Evolutionary conservation across 2,329 filamentous ascomycete species (phyloP).

Genomic region (Diaporthe sp.): DNA sequence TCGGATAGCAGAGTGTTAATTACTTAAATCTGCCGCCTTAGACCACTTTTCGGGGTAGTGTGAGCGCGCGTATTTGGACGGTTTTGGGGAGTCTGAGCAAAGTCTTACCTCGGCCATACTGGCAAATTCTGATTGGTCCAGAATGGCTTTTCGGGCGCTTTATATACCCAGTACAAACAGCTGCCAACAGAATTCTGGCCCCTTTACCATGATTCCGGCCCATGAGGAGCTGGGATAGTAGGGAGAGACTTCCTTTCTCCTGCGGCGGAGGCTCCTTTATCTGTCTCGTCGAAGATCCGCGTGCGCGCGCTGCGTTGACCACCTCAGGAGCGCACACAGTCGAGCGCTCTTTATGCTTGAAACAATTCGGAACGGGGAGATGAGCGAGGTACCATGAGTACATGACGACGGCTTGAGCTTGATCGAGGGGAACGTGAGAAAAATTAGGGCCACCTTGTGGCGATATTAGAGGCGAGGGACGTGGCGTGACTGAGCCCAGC

Average conservation of each 20-base stretch:
- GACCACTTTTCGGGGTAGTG: constrained; percentile 26
- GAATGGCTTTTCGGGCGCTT: not conserved
- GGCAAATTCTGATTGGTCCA: constrained; percentile 38
- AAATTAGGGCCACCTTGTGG: not conserved
- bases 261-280: not conserved
- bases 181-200: no score
- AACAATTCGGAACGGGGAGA: not conserved
- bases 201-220: no score
- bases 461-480: not conserved
- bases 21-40: constrained; percentile 41
- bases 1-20: constrained; percentile 41
- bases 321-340: not conserved
- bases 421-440: not conserved
- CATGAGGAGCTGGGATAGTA: no score
- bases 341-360: not conserved
- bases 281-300: not conserved
- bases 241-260: not conserved
- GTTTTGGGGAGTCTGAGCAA: not conserved
- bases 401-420: not conserved
- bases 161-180: not conserved
- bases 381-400: not conserved
- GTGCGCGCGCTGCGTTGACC: not conserved
- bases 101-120: constrained; percentile 41
- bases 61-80: constrained; percentile 35
- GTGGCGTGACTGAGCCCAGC: not conserved